Evolutionary conservation across 495 filamentous ascomycete genomes (phyloP).

Genomic region (Glutinoglossum americanum): DNA sequence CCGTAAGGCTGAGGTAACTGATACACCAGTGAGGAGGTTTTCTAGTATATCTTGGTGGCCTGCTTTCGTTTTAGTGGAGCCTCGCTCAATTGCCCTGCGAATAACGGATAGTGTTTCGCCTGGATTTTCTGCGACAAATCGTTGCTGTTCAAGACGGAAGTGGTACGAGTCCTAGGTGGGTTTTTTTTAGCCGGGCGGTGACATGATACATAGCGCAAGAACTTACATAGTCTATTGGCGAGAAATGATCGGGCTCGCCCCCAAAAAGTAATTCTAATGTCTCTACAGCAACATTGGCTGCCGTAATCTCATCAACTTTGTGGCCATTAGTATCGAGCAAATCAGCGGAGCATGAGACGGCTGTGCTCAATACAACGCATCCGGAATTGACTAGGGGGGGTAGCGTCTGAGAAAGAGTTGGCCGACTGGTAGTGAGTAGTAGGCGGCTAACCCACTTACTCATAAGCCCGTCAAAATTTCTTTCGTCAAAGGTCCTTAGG

Average conservation of each 20-base stretch:
- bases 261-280: background rate
- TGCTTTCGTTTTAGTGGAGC: background rate
- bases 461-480: constrained; percentile 2
- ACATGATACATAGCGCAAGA: background rate
- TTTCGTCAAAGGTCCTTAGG: constrained; percentile 2
- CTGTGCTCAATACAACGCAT: constrained; percentile 1
- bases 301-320: background rate
- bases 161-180: background rate
- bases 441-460: constrained; percentile 1
- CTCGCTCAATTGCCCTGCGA: background rate
- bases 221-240: background rate
- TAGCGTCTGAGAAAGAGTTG: background rate
- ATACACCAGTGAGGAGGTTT: background rate
- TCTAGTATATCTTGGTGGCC: background rate
- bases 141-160: constrained; percentile 1
- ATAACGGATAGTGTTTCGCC: background rate
- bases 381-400: constrained; percentile 1
- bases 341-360: constrained; percentile 2
- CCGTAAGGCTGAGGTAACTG: background rate
- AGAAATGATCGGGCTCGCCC: background rate
- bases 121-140: background rate
- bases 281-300: background rate
- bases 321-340: background rate
- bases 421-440: background rate
- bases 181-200: background rate